Percentiles rank a stretch among this genome's conserved stretches.
These are phyloP conservation scores for Hapsidospora chrysogenum DNA, from an alignment of 495 filamentous ascomycete genomes.

Conservation along the genomic window DNA sequence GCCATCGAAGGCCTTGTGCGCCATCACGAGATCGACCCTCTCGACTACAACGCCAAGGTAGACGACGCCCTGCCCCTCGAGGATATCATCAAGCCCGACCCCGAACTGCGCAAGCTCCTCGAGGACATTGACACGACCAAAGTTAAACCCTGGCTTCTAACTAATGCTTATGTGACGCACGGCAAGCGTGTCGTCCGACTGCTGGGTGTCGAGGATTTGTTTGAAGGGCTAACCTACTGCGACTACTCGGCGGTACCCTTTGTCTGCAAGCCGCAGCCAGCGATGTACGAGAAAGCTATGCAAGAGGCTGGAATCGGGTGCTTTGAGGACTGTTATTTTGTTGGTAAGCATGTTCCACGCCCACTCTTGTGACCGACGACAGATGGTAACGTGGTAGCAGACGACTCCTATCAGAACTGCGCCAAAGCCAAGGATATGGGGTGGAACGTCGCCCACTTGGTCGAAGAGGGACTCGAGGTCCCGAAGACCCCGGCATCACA, in stretches of 20 bases:
- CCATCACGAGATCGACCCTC: slow-evolving; percentile 86
- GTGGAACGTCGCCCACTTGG: slow-evolving; percentile 67
- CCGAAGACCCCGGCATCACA: slow-evolving; percentile 45
- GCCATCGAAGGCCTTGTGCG: slow-evolving; percentile 91
- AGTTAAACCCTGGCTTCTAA: slow-evolving; percentile 84
- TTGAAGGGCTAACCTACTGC: slow-evolving; percentile 87
- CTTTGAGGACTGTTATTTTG: slow-evolving; percentile 59
- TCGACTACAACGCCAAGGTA: slow-evolving; percentile 87
- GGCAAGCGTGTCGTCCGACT: slow-evolving; percentile 66
- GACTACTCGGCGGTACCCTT: slow-evolving; percentile 56
- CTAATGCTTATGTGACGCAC: slow-evolving; percentile 89
- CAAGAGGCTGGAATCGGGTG: slow-evolving; percentile 41
- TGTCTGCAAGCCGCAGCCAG: slow-evolving; percentile 67
- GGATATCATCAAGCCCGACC: slow-evolving; percentile 58
- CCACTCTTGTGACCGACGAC: background rate
- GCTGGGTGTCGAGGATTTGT: slow-evolving; percentile 68
- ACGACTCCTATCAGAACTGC: slow-evolving; percentile 70
- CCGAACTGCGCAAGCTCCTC: slow-evolving; percentile 56
- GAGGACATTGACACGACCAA: slow-evolving; percentile 61
- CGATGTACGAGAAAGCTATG: slow-evolving; percentile 77
- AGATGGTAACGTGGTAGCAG: slow-evolving; percentile 25
- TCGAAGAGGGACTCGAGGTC: slow-evolving; percentile 47
- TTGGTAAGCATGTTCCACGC: slow-evolving; percentile 50
- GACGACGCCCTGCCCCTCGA: slow-evolving; percentile 92
- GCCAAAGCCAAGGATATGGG: slow-evolving; percentile 53